These are phyloP conservation scores for Paramarasmius palmivorus DNA, from an alignment of 1,284 basidiomycete species.

Conservation along the genomic window DNA sequence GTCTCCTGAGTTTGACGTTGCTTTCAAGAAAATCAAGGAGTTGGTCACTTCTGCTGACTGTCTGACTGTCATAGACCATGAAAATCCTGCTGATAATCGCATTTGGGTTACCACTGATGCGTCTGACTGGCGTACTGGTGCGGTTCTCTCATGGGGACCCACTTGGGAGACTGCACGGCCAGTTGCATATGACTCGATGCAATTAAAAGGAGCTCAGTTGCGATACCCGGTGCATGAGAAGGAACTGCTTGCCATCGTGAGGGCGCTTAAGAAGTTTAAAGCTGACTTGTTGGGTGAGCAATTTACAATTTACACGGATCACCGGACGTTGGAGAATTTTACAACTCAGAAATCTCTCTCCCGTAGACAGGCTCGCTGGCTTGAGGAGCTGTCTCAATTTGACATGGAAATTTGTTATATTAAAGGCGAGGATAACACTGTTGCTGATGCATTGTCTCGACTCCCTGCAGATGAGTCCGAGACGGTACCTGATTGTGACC, in stretches of 20 bases:
- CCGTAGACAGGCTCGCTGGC: no score
- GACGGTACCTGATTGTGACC: slow-evolving; percentile 8
- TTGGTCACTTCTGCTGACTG: slow-evolving; percentile 20
- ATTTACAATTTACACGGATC: no score
- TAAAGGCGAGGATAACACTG: slow-evolving; percentile 22
- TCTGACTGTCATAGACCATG: slow-evolving; percentile 25
- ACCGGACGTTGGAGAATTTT: no score
- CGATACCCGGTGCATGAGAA: no score
- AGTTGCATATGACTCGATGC: slow-evolving; percentile 28
- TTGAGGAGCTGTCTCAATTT: no score
- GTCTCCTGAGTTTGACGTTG: slow-evolving; percentile 18
- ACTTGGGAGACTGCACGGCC: slow-evolving; percentile 28
- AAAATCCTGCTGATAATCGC: slow-evolving; percentile 22
- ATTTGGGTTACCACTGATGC: slow-evolving; percentile 35
- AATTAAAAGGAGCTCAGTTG: no score
- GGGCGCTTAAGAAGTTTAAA: no score
- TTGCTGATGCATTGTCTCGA: slow-evolving; percentile 21
- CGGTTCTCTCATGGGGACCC: slow-evolving; percentile 23
- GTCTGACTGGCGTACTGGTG: slow-evolving; percentile 27
- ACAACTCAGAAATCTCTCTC: no score
- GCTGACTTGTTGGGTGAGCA: no score
- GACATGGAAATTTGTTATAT: no score
- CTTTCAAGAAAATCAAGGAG: slow-evolving; percentile 30
- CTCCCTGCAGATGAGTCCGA: slow-evolving; percentile 1
- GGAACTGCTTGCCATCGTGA: no score